Percentiles rank a stretch among this genome's conserved stretches.
Conservation (phyloP, 2,329 filamentous ascomycete species). For the Tolypocladium pustulatum region DNA sequence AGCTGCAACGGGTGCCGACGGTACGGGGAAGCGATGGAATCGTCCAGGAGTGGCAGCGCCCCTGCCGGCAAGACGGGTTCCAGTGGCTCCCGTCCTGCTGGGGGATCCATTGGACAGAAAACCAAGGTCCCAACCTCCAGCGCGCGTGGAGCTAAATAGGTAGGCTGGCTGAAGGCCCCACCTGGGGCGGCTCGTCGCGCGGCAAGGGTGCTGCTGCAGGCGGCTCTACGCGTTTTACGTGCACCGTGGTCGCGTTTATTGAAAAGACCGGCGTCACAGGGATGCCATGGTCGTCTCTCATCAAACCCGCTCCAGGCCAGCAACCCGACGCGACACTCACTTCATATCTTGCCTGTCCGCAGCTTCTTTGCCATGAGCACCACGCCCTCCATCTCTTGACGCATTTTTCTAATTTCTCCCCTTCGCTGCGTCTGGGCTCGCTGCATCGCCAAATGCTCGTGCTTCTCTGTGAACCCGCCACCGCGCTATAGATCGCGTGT, state of each 20-base stretch:
- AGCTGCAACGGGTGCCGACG: not conserved
- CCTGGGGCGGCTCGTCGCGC: not conserved
- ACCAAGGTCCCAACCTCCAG: not conserved
- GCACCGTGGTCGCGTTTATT: conserved; percentile 6
- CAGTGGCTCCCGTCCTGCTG: too few relatives aligned
- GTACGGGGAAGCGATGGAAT: not conserved
- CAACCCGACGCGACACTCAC: not conserved
- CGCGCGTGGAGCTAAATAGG: not conserved
- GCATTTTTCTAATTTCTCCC: not conserved
- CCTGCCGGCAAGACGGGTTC: not conserved
- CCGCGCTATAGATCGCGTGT: conserved; percentile 27
- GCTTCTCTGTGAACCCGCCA: conserved; percentile 1
- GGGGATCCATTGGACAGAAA: not conserved
- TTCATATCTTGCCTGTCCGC: not conserved
- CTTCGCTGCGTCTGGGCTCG: not conserved
- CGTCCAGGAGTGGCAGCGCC: too few relatives aligned
- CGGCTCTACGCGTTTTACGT: conserved; percentile 4
- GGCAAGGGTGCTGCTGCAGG: not conserved
- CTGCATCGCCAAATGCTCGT: not conserved
- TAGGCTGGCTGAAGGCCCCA: not conserved
- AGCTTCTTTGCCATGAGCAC: not conserved
- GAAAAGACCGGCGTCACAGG: not conserved
- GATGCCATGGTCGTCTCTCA: not conserved
- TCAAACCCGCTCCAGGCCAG: not conserved
- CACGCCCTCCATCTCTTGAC: not conserved